A percentile compares a stretch with the other conserved stretches of the same genome.
These are phyloP conservation scores for Zopfia rhizophila DNA, from an alignment of 2,329 filamentous ascomycete species.

Conservation along the genomic window DNA sequence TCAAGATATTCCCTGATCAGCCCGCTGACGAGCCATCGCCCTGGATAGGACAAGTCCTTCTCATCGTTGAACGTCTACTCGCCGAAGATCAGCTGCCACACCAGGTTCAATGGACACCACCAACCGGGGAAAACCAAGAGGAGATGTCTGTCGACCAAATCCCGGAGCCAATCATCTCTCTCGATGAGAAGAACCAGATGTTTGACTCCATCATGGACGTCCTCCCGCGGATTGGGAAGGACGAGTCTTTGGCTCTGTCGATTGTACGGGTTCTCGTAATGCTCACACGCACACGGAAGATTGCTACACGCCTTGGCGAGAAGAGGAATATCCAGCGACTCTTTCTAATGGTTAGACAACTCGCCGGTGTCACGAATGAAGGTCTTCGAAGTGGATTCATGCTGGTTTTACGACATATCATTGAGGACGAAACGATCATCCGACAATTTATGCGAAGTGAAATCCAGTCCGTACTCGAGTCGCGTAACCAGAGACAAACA, in stretches of 20 bases:
- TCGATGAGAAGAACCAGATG: constrained; percentile 74
- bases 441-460: constrained; percentile 93
- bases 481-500: constrained; percentile 56
- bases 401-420: constrained; percentile 87
- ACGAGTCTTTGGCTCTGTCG: constrained; percentile 84
- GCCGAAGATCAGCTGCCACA: constrained; percentile 86
- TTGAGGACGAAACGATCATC: constrained; percentile 92
- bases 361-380: constrained; percentile 80
- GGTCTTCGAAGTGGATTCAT: constrained; percentile 81
- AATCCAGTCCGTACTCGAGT: constrained; percentile 81
- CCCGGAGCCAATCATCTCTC: constrained; percentile 70
- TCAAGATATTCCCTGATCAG: constrained; percentile 74
- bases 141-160: constrained; percentile 66
- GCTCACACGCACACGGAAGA: constrained; percentile 79
- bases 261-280: constrained; percentile 86
- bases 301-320: constrained; percentile 81
- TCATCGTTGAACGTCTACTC: constrained; percentile 91
- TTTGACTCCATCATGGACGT: constrained; percentile 84
- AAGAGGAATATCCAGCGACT: constrained; percentile 89
- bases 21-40: constrained; percentile 82
- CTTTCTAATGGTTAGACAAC: constrained; percentile 95
- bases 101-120: constrained; percentile 75
- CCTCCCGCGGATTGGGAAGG: constrained; percentile 86
- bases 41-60: constrained; percentile 90
- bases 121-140: constrained; percentile 58